A percentile compares a stretch with the other conserved stretches of the same genome.
Evolutionary conservation across 1,284 basidiomycete species (phyloP).

Genomic region (Heterobasidion irregulare): DNA sequence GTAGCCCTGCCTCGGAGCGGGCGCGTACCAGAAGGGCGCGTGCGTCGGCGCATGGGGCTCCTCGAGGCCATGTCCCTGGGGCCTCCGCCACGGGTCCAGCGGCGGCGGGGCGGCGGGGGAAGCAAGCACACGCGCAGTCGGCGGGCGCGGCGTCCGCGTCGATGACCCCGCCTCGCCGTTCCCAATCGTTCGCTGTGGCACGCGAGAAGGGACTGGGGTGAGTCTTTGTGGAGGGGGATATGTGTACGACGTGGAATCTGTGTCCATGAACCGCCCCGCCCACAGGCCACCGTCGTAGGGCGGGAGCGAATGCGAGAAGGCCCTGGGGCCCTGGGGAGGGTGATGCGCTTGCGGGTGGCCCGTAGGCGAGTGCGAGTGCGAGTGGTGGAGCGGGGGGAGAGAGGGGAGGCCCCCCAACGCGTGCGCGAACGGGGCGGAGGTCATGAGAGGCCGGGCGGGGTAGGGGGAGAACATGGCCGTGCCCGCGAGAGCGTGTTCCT

Average conservation of each 20-base stretch:
- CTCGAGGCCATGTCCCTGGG: not conserved
- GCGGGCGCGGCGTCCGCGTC: not conserved
- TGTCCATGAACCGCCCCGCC: no score
- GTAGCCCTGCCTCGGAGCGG: no score
- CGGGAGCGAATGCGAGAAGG: no score
- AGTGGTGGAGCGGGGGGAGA: conserved; percentile 11
- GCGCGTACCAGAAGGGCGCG: no score
- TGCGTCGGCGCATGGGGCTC: not conserved
- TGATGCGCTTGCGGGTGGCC: no score
- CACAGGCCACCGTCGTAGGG: no score
- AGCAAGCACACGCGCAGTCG: not conserved
- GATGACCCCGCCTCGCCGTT: not conserved
- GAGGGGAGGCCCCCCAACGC: not conserved
- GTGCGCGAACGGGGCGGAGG: not conserved
- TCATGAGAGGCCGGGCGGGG: no score
- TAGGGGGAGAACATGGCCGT: not conserved
- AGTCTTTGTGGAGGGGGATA: conserved; percentile 9
- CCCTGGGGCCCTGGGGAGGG: no score
- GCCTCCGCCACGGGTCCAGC: not conserved
- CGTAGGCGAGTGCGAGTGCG: not conserved
- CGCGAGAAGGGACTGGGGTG: not conserved
- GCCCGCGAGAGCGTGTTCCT: not conserved
- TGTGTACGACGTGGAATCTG: no score
- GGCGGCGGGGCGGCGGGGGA: not conserved
- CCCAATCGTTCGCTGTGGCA: not conserved